phyloP scores from a whole-genome alignment of 2,329 filamentous ascomycete species.

The Macrophomina tecta region DNA sequence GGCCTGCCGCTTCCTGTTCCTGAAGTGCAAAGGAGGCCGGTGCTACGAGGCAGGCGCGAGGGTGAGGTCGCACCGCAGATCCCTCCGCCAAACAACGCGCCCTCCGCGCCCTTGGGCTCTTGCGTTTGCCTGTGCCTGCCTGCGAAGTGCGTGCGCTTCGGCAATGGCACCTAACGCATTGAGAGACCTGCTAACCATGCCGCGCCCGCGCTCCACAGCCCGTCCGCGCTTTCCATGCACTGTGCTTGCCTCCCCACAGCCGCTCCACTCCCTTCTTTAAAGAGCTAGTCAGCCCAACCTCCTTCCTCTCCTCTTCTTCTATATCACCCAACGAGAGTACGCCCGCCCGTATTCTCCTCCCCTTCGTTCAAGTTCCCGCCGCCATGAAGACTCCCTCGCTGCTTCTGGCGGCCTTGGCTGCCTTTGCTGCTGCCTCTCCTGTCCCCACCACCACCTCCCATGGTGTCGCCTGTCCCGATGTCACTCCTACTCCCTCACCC shows the following conservation, averaged over 20 bases:
- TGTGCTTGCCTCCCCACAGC: conserved; percentile 24
- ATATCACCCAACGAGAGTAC: conserved; percentile 22
- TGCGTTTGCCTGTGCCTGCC: conserved; percentile 7
- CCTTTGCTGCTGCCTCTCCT: conserved; percentile 17
- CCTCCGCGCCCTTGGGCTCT: conserved; percentile 18
- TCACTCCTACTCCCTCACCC: background rate
- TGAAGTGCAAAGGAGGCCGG: conserved; percentile 15
- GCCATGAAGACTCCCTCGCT: conserved; percentile 24
- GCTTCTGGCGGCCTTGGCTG: conserved; percentile 19
- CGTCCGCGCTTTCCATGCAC: conserved; percentile 4
- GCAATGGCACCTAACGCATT: conserved; percentile 1
- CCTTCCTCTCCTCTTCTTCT: conserved; percentile 11
- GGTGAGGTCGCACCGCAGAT: conserved; percentile 14
- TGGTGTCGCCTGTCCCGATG: background rate
- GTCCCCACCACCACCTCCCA: background rate
- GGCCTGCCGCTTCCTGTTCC: conserved; percentile 21
- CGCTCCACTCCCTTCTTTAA: conserved; percentile 23
- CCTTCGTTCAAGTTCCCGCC: conserved; percentile 19
- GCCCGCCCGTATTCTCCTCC: conserved; percentile 10
- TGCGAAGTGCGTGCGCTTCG: background rate
- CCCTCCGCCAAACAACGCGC: conserved; percentile 22
- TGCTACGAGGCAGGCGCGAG: conserved; percentile 21
- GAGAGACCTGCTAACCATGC: conserved; percentile 3
- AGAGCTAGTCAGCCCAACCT: conserved; percentile 13
- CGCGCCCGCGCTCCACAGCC: conserved; percentile 13